These are phyloP conservation scores for Bromus sterilis DNA, from an alignment of 176 grass and related monocot species.

Conservation along the genomic window DNA sequence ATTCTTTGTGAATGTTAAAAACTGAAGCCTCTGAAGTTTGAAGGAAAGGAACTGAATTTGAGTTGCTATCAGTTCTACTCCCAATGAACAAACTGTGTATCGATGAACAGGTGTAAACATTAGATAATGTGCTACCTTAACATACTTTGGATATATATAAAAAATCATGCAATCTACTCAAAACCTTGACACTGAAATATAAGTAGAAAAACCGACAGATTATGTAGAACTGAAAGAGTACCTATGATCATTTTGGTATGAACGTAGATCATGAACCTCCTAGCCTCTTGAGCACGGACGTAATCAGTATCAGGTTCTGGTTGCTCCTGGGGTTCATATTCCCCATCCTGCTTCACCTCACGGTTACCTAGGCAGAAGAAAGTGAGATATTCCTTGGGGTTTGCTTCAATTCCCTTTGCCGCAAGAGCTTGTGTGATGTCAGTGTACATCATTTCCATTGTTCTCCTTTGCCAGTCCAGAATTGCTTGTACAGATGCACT, in stretches of 20 bases:
- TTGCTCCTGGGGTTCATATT: conserved; percentile 57
- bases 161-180: not conserved
- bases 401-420: conserved; percentile 69
- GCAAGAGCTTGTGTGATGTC: conserved; percentile 71
- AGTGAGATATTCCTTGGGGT: conserved; percentile 74
- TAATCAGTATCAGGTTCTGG: conserved; percentile 83
- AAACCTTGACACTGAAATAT: not conserved
- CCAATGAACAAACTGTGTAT: not conserved
- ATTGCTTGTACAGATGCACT: conserved; percentile 92
- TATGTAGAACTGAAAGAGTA: conserved; percentile 9
- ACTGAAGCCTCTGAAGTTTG: not conserved
- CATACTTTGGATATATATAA: not conserved
- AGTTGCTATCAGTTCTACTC: not conserved
- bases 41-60: not conserved
- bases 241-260: conserved; percentile 99
- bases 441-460: conserved; percentile 94
- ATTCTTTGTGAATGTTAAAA: not conserved
- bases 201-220: not conserved
- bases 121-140: not conserved
- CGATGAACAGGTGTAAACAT: not conserved
- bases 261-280: conserved; percentile 99
- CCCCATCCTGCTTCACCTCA: conserved; percentile 54
- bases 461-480: conserved; percentile 89
- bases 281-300: conserved; percentile 60
- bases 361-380: conserved; percentile 97